A percentile compares a stretch with the other conserved stretches of the same genome.
Conservation (phyloP, 2,329 filamentous ascomycete species). For the Sporothrix euskadiensis region DNA sequence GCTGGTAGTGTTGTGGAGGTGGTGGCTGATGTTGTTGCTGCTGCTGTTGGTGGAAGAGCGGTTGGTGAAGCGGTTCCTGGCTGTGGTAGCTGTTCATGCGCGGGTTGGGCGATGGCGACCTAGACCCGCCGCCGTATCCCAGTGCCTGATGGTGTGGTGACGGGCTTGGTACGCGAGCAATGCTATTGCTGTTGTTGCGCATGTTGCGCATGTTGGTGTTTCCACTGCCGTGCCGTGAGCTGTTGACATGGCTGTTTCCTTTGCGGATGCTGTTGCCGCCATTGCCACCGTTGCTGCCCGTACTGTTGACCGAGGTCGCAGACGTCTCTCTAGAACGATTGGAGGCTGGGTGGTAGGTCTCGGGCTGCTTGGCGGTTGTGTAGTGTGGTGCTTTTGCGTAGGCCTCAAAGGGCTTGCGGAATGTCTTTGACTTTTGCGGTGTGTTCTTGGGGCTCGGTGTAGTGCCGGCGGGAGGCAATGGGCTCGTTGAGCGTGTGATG, state of each 20-base stretch:
- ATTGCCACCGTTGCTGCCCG: constrained; percentile 34
- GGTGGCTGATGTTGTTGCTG: constrained; percentile 20
- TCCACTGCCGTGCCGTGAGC: constrained; percentile 27
- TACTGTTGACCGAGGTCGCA: constrained; percentile 40
- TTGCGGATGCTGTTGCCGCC: constrained; percentile 29
- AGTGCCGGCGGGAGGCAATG: constrained; percentile 55
- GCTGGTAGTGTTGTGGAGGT: constrained; percentile 26
- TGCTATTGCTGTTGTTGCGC: not conserved
- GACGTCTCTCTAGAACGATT: constrained; percentile 47
- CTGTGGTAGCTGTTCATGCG: constrained; percentile 22
- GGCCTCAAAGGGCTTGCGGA: constrained; percentile 67
- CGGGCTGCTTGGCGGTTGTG: constrained; percentile 62
- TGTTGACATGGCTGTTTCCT: constrained; percentile 29
- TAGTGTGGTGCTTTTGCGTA: constrained; percentile 68
- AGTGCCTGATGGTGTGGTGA: constrained; percentile 32
- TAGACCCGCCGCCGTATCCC: constrained; percentile 33
- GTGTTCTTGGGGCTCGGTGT: constrained; percentile 56
- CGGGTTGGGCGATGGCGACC: constrained; percentile 36
- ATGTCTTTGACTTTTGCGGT: constrained; percentile 62
- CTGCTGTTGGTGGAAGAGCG: constrained; percentile 26
- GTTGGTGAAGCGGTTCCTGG: constrained; percentile 17
- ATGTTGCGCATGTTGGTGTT: constrained; percentile 15
- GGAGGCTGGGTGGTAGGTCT: constrained; percentile 53
- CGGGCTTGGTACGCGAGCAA: constrained; percentile 23
- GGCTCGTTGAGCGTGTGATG: constrained; percentile 61